Conservation (phyloP, 805 yeast genomes). For the Hanseniaspora occidentalis region DNA sequence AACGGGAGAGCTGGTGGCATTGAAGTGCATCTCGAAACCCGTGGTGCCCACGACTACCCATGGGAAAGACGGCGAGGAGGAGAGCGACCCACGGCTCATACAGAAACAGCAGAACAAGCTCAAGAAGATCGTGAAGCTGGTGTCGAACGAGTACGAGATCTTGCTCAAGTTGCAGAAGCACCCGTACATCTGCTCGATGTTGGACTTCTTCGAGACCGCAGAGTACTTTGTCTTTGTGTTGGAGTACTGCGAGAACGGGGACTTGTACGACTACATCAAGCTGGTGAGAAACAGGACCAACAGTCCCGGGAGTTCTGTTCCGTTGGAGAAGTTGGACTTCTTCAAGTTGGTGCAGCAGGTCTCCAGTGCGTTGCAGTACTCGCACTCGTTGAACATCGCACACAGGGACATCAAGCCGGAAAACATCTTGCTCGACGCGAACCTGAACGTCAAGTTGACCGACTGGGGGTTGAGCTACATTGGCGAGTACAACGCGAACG, state of each 20-base stretch:
- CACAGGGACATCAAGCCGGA: constrained; percentile 71
- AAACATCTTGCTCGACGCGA: constrained; percentile 41
- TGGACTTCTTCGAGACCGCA: constrained; percentile 44
- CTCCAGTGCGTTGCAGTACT: constrained; percentile 35
- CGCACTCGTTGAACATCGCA: constrained; percentile 47
- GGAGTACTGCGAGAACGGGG: constrained; percentile 58
- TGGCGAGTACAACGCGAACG: constrained; percentile 19
- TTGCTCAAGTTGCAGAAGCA: constrained; percentile 30
- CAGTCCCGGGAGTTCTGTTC: constrained; percentile 6
- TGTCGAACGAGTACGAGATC: constrained; percentile 20
- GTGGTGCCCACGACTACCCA: background rate
- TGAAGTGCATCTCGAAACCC: constrained; percentile 18
- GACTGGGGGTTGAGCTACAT: constrained; percentile 63
- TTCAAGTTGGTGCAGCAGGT: constrained; percentile 37
- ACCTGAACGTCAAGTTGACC: constrained; percentile 47
- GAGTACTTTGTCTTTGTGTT: constrained; percentile 42
- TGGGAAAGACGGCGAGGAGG: background rate
- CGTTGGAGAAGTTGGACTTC: constrained; percentile 15
- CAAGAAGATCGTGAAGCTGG: constrained; percentile 7
- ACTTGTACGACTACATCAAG: constrained; percentile 43
- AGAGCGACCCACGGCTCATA: constrained; percentile 7
- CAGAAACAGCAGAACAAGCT: constrained; percentile 4
- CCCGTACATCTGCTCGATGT: constrained; percentile 43
- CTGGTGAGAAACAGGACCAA: constrained; percentile 5
- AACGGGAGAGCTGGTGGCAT: constrained; percentile 15